Evolutionary conservation across 371 early-diverging fungal species (phyloP).

Genomic region (Catenaria anguillulae): DNA sequence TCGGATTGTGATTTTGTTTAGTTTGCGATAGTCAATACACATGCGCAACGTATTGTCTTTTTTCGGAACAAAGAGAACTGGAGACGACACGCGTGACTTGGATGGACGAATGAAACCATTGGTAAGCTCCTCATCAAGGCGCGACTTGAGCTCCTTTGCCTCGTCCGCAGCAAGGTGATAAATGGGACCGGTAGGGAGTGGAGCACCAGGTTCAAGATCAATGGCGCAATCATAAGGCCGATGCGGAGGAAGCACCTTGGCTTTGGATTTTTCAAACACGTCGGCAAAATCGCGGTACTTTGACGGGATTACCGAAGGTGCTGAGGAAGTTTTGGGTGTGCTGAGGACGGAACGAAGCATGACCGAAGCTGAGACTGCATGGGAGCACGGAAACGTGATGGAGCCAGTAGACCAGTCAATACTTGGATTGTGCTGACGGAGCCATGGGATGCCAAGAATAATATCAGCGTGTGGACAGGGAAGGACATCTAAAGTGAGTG

Average conservation of each 20-base stretch:
- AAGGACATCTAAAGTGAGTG: too few species aligned
- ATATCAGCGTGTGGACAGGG: too few species aligned
- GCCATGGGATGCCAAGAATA: too few species aligned
- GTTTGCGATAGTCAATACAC: conserved; percentile 31
- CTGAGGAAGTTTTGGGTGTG: too few species aligned
- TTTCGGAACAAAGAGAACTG: conserved; percentile 20
- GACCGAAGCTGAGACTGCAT: too few species aligned
- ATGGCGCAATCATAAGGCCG: neutral
- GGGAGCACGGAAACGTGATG: too few species aligned
- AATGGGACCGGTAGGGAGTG: neutral
- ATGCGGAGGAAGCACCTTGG: neutral
- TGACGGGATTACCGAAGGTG: neutral
- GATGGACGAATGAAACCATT: neutral
- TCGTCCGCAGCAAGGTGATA: neutral
- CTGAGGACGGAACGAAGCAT: too few species aligned
- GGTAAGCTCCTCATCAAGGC: neutral
- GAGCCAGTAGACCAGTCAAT: too few species aligned
- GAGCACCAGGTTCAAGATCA: neutral
- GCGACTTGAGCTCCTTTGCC: neutral
- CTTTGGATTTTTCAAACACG: neutral
- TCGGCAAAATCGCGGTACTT: neutral
- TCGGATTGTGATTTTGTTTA: conserved; percentile 29
- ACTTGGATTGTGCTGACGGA: too few species aligned
- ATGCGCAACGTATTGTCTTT: conserved; percentile 32
- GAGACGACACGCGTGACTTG: neutral